phyloP scores from a whole-genome alignment of 2,329 filamentous ascomycete species.

The Alternaria infectoria region DNA sequence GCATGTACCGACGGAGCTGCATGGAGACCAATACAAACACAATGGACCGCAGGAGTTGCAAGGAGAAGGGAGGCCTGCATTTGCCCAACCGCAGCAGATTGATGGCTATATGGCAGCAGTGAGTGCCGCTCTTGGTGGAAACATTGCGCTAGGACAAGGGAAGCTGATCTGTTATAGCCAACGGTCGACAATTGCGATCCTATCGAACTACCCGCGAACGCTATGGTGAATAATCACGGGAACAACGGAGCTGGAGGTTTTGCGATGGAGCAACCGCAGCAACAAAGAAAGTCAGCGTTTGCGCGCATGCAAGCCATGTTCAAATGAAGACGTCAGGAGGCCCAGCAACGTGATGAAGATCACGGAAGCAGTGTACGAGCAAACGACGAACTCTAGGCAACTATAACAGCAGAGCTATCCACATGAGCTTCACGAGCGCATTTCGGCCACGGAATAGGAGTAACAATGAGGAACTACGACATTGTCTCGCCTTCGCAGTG shows the following conservation, averaged over 20 bases:
- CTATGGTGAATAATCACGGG: not conserved
- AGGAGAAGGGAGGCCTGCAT: not conserved
- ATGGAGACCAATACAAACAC: not conserved
- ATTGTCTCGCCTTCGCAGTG: not conserved
- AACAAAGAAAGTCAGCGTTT: not conserved
- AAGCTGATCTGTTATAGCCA: constrained; percentile 5
- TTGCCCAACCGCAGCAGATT: constrained; percentile 7
- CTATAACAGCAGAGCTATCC: not conserved
- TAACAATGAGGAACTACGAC: not conserved
- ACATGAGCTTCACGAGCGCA: not conserved
- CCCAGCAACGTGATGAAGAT: not conserved
- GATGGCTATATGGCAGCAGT: constrained; percentile 12
- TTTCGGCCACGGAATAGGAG: not conserved
- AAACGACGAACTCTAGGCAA: not conserved
- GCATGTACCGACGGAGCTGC: not conserved
- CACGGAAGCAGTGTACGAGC: not conserved
- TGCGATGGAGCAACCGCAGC: not conserved
- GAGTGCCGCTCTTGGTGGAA: not conserved
- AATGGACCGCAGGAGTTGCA: constrained; percentile 16
- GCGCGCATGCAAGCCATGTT: not conserved
- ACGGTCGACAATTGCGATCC: constrained; percentile 8
- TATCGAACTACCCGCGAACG: constrained; percentile 16
- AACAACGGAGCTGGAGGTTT: not conserved
- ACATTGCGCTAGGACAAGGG: too few relatives aligned
- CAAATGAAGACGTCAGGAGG: not conserved